These are phyloP conservation scores for Myochromella boudieri DNA, from an alignment of 768 basidiomycete species.

Conservation along the genomic window DNA sequence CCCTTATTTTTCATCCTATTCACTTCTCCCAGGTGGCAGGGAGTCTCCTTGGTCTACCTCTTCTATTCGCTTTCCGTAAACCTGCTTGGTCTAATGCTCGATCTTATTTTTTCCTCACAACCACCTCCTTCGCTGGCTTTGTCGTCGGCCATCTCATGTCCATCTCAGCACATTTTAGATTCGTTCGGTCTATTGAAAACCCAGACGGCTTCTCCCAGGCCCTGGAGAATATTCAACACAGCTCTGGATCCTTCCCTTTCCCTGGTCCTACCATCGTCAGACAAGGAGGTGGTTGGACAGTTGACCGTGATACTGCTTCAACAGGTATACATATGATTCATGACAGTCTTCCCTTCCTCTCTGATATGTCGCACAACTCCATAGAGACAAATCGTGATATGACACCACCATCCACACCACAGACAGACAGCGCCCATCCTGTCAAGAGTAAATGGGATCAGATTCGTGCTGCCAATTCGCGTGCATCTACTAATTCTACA, in stretches of 20 bases:
- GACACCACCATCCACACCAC: constrained; percentile 9
- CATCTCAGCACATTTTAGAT: constrained; percentile 32
- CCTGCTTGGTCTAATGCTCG: constrained; percentile 21
- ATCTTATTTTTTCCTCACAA: constrained; percentile 17
- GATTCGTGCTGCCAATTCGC: constrained; percentile 55
- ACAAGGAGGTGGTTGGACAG: constrained; percentile 15
- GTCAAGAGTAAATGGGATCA: constrained; percentile 59
- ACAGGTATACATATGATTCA: too few relatives aligned
- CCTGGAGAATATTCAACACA: constrained; percentile 43
- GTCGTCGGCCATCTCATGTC: constrained; percentile 27
- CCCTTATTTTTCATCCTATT: not conserved
- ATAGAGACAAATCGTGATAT: constrained; percentile 2
- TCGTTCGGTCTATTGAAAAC: constrained; percentile 37
- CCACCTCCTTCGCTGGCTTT: constrained; percentile 29
- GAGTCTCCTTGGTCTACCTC: constrained; percentile 11
- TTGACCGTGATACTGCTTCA: constrained; percentile 13
- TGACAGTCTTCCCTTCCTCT: not conserved
- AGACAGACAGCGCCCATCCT: constrained; percentile 10
- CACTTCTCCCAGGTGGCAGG: constrained; percentile 14
- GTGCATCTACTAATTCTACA: constrained; percentile 45
- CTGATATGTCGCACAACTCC: constrained; percentile 1
- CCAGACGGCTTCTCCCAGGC: constrained; percentile 39
- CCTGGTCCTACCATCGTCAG: constrained; percentile 29
- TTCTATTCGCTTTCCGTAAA: constrained; percentile 20
- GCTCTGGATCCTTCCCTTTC: constrained; percentile 32